These are phyloP conservation scores for Zea mays DNA, from an alignment of 176 grass and related monocot species.

Conservation along the genomic window Zm-B73-REFERENCE-NAM-5.0 NC_050103.1:135088001-135088500, in stretches of 20 bases:
- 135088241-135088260: slow-evolving; percentile 56
- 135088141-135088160: neutral
- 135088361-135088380: neutral
- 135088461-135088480: neutral
- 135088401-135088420: slow-evolving; percentile 23
- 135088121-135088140: too few species aligned
- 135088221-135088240: slow-evolving; percentile 85
- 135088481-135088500: too few species aligned
- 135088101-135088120: too few species aligned
- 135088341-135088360: slow-evolving; percentile 29
- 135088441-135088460: neutral
- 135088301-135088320: slow-evolving; percentile 25
- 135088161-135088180: slow-evolving; percentile 84
- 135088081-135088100: slow-evolving; percentile 63
- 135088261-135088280: slow-evolving; percentile 34
- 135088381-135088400: neutral
- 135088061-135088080: slow-evolving; percentile 65
- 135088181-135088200: slow-evolving; percentile 71
- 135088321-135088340: neutral
- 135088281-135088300: slow-evolving; percentile 8
- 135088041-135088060: slow-evolving; percentile 91
- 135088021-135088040: slow-evolving; percentile 89
- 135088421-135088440: neutral
- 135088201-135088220: slow-evolving; percentile 67
- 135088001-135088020: slow-evolving; percentile 68